Percentiles rank a stretch among this genome's conserved stretches.
These are phyloP conservation scores for Citrullus colocynthis DNA, from an alignment of 306 rosid genomes.

Conservation along the genomic window DNA sequence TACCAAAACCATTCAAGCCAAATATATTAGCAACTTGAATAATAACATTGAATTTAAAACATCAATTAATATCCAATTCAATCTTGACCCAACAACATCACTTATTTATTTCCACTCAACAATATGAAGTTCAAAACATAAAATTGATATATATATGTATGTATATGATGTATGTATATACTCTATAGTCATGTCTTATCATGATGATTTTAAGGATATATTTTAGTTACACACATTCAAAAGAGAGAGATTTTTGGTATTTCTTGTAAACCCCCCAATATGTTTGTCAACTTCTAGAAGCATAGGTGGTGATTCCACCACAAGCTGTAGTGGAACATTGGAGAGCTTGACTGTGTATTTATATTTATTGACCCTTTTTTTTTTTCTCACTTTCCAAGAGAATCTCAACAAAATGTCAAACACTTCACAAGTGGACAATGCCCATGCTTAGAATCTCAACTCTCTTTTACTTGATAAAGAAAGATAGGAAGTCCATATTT, in stretches of 20 bases:
- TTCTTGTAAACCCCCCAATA: neutral
- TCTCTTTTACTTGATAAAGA: neutral
- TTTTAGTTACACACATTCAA: neutral
- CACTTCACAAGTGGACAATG: neutral
- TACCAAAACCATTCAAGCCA: neutral
- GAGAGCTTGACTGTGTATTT: neutral
- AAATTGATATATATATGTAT: neutral
- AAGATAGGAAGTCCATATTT: neutral
- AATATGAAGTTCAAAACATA: neutral
- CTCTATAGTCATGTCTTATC: neutral
- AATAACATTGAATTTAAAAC: neutral
- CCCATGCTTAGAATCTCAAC: neutral
- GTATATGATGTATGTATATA: no score
- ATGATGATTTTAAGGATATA: neutral
- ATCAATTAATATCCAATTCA: neutral
- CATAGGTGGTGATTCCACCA: conserved; percentile 9
- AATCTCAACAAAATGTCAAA: neutral
- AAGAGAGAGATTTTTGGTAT: neutral
- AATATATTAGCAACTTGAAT: neutral
- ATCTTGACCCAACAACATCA: neutral
- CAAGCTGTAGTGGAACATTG: neutral
- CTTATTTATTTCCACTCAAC: neutral
- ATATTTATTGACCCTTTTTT: neutral
- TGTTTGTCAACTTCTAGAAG: conserved; percentile 8
- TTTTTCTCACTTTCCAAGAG: neutral